phyloP scores from a whole-genome alignment of 305 asterid genomes.

The Ajuga reptans region DNA sequence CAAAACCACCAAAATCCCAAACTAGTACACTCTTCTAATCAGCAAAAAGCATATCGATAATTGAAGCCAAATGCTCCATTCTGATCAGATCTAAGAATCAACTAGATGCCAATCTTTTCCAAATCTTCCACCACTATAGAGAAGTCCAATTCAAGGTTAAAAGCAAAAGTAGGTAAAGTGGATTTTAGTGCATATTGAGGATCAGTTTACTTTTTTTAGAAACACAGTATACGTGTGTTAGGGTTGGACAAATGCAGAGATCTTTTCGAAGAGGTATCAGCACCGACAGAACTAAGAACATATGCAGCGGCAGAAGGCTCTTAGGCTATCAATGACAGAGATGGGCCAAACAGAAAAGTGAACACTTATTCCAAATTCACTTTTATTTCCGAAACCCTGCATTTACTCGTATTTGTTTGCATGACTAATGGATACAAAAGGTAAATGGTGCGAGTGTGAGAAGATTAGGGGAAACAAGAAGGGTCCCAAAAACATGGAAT shows the following conservation, averaged over 20 bases:
- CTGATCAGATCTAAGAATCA: not conserved
- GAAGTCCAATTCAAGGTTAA: not conserved
- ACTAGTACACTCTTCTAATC: not conserved
- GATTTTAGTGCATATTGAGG: not conserved
- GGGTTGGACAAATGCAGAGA: not conserved
- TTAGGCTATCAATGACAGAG: no score
- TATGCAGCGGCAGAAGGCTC: no score
- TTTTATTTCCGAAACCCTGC: not conserved
- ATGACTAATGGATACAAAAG: not conserved
- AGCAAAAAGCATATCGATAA: not conserved
- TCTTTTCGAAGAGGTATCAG: not conserved
- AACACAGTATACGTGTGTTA: not conserved
- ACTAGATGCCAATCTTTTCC: not conserved
- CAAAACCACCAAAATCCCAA: not conserved
- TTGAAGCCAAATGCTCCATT: not conserved
- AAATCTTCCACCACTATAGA: not conserved
- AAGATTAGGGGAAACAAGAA: not conserved
- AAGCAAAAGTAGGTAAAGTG: not conserved
- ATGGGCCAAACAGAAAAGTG: no score
- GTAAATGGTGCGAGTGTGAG: not conserved
- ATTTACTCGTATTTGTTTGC: not conserved
- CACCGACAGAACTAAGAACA: not conserved
- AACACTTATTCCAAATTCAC: no score
- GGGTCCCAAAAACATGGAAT: not conserved
- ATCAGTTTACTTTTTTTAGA: not conserved